Percentiles rank a stretch among this genome's conserved stretches.
Evolutionary conservation across 768 basidiomycete genomes (phyloP).

Genomic region (Termitomyces sp.): DNA sequence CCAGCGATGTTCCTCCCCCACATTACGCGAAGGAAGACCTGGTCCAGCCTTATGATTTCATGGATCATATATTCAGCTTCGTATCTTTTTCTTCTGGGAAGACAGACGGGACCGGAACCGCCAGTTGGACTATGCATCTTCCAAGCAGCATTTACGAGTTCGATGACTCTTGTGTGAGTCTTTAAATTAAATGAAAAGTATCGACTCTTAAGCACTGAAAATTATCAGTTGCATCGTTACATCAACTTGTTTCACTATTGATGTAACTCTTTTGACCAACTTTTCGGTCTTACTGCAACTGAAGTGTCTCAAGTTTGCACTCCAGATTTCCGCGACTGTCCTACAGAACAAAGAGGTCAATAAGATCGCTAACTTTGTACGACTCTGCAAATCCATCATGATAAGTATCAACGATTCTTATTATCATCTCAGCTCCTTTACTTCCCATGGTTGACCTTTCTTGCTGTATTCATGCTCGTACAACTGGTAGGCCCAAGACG

Average conservation of each 20-base stretch:
- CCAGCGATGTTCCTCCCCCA: background rate
- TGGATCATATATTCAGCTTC: conserved; percentile 2
- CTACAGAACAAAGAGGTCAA: background rate
- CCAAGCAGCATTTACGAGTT: background rate
- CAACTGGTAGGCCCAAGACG: background rate
- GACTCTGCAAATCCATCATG: background rate
- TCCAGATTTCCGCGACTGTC: background rate
- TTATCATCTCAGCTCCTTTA: background rate
- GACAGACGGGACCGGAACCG: background rate
- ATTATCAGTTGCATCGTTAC: background rate
- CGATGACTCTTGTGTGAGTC: conserved; percentile 2
- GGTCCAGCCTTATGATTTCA: conserved; percentile 2
- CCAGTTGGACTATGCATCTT: background rate
- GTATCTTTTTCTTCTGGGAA: background rate
- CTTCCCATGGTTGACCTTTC: background rate
- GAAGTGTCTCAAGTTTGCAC: background rate
- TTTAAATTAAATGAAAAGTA: background rate
- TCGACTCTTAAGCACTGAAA: background rate
- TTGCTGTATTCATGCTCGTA: background rate
- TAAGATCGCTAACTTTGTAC: background rate
- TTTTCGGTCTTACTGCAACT: background rate
- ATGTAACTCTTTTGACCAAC: background rate
- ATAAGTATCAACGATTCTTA: background rate
- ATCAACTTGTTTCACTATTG: conserved; percentile 3
- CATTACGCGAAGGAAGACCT: background rate